A percentile compares a stretch with the other conserved stretches of the same genome.
phyloP scores from a whole-genome alignment of 352 stramenopile species.

The Phytopythium helicoides region DNA sequence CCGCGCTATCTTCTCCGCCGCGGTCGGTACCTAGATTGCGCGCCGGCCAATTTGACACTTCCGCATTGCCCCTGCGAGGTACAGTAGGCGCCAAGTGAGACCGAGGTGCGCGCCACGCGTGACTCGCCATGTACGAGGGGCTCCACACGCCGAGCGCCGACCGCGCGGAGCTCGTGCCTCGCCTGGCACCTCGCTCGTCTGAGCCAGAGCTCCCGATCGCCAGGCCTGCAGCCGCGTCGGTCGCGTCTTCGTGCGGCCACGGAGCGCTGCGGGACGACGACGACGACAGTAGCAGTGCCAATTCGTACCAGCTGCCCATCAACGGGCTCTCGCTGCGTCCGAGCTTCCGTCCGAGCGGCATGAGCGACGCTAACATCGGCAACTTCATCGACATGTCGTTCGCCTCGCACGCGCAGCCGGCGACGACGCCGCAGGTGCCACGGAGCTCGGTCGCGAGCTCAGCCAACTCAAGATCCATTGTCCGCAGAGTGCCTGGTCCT shows the following conservation, averaged over 20 bases:
- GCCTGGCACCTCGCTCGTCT: conserved; percentile 20
- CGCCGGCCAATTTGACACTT: too few relatives aligned
- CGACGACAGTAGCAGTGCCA: conserved; percentile 8
- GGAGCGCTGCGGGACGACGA: conserved; percentile 25
- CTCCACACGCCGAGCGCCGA: conserved; percentile 26
- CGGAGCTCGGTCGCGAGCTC: conserved; percentile 2
- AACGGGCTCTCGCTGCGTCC: conserved; percentile 13
- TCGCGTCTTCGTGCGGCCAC: conserved; percentile 15
- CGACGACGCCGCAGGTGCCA: too few relatives aligned
- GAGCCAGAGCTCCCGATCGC: conserved; percentile 22
- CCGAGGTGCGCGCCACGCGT: too few relatives aligned
- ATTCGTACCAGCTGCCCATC: conserved; percentile 27
- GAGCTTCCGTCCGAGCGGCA: conserved; percentile 8
- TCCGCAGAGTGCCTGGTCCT: conserved; percentile 1
- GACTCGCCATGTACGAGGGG: conserved; percentile 25
- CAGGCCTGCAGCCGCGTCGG: conserved; percentile 11
- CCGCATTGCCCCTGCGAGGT: too few relatives aligned
- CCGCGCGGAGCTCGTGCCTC: conserved; percentile 11
- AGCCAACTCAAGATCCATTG: conserved; percentile 18
- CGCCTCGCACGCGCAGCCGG: neutral
- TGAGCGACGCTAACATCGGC: conserved; percentile 10
- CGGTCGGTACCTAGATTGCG: too few relatives aligned
- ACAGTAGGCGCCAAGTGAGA: too few relatives aligned
- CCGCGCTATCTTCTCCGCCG: too few relatives aligned
- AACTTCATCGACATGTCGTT: neutral